These are phyloP conservation scores for Dactylis glomerata DNA, from an alignment of 176 grass and related monocot genomes.

Conservation along the genomic window DNA sequence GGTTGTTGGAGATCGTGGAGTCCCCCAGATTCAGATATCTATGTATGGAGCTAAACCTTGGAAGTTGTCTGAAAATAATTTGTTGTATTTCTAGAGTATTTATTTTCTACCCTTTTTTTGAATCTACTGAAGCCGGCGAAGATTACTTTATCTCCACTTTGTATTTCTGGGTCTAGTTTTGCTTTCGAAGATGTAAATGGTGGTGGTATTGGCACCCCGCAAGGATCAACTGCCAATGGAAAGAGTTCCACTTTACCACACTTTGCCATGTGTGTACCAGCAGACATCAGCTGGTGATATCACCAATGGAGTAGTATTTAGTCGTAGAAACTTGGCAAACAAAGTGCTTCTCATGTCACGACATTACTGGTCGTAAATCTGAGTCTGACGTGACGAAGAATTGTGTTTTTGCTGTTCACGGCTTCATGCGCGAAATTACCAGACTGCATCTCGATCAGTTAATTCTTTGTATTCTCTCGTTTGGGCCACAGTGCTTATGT, in stretches of 20 bases:
- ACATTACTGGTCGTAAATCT: not conserved
- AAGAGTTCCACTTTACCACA: not conserved
- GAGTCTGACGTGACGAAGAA: not conserved
- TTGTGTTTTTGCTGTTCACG: not conserved
- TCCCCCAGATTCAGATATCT: constrained; percentile 11
- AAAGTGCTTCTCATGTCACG: not conserved
- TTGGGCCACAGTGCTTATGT: no score
- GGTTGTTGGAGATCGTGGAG: not conserved
- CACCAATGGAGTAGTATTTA: no score
- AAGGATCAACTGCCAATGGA: not conserved
- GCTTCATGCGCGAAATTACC: not conserved
- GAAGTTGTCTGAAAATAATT: not conserved
- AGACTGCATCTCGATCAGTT: not conserved
- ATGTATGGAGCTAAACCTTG: not conserved
- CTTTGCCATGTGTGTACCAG: not conserved
- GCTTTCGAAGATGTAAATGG: not conserved
- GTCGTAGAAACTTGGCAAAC: not conserved
- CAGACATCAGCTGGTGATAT: not conserved
- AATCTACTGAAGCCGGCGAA: not conserved
- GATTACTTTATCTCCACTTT: not conserved
- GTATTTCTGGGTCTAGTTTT: constrained; percentile 10
- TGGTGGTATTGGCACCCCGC: not conserved
- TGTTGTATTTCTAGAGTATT: constrained; percentile 5
- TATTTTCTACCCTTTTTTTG: not conserved
- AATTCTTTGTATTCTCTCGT: no score